Base-by-base conservation (phyloP, 73 alveolate genomes). In the Halteria grandinella region DNA sequence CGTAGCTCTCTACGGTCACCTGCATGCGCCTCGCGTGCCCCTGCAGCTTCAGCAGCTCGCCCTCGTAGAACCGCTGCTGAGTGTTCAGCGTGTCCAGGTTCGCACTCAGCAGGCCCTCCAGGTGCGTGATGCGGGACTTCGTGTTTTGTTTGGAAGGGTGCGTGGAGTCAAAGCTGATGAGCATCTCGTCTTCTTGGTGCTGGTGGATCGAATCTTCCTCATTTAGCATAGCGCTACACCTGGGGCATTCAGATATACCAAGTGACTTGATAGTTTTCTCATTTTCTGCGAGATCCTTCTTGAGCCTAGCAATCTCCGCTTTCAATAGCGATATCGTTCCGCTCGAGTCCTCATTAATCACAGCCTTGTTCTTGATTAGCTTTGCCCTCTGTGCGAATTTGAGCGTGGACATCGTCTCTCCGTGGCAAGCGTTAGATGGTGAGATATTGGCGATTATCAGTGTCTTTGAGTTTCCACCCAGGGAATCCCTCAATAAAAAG, bases 341-440 rank as follows among this genome's bases (percentile, higher is more conserved):
- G 17, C 89, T 43, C n/a, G 89, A 47, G 21, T 88, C 96, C 80
- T 91, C 94, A 48, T 93, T 94, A 29, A 91, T 77, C 8, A 79
- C 86, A 25, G 98, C 98, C 27, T 80, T 71, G 31, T 75, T 86
- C 78, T 83, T 88, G 12, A 91, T 90, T 32, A 88, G 73, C 55
- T 94, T 91, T 0, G 98, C 99, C 59, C 99, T 82, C 47, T 95
- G 83, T 11, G 99, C 99, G 66, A 95, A 95, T 71, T 87, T 85
- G 37, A 95, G 70, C 45, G 99, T 95, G 0, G 98, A 93, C 15
- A 93, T 75, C 11, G 98, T 95, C 74, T 95, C 97, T n/a, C 97
- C 88, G 70, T 58, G 80, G 75, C 95, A 70, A 21, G 72, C 25
- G 14, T 87, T 28, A 31, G 92, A 69, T 15, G 96, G 95, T 37